Evolutionary conservation across 2,329 filamentous ascomycete genomes (phyloP), one percentile per base, ranked within the genome.

Genomic region (Alternaria longipes): DNA sequence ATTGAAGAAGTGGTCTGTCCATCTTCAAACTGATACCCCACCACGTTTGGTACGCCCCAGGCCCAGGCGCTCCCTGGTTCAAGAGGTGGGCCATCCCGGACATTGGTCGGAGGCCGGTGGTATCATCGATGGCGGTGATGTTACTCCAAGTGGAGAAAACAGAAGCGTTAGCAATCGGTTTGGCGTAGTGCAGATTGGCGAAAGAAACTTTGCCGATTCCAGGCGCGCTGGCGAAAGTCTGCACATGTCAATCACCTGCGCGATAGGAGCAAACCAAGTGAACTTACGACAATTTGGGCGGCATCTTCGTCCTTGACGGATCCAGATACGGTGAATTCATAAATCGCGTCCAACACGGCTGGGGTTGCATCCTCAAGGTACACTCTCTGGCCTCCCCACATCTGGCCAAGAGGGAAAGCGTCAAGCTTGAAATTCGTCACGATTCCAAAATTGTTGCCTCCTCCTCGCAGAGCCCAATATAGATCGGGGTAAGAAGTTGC

Each of bases 391-490:
- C 70, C 72, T 22, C 68, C 68, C 71, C 70, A 74, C 67, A 74
- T 70, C 18, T 68, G 54, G 2, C 65, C 63, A 1, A 66, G 56
- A 1, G 69, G 65, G 22, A 68, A 68, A 9, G 68, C 47, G 8
- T 55, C 30, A 5, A 69, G 57, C n/a, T 70, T 66, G 60, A 74
- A 73, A 12, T 66, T 67, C 11, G 70, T 75, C 12, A 76, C 70
- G 8, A 76, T 65, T 2, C 74, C 81, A 45, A 74, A 74, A 11
- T 75, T 74, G 50, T 67, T 70, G 1, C 71, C 70, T 18, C 72
- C 73, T 11, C 78, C 77, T 54, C 76, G 71, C 9, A 79, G 56
- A 0, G 76, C 76, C 61, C 67, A 72, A 63, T 76, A 81, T 5
- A 81, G 75, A 47, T 83, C 81, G 4, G 59, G 54, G 53, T 81